A percentile compares a stretch with the other conserved stretches of the same genome.
Conservation (phyloP, 306 rosid genomes). For the Acmispon strigosus region DNA sequence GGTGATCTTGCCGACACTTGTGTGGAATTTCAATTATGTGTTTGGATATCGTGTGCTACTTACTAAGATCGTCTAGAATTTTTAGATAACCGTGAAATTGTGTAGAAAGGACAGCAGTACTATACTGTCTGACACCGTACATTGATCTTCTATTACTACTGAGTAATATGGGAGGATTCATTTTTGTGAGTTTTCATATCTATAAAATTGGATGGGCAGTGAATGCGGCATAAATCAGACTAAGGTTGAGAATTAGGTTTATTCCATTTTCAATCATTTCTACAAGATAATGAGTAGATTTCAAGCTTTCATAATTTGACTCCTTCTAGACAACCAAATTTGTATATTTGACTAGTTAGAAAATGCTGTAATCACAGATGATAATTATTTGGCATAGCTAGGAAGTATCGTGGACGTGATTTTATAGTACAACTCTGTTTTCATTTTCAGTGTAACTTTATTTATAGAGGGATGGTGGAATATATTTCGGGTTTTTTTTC, state of each 20-base stretch:
- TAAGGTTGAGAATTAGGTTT: not conserved
- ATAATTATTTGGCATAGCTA: not conserved
- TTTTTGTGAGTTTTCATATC: not conserved
- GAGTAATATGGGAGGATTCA: not conserved
- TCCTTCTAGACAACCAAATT: not conserved
- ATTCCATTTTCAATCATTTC: not conserved
- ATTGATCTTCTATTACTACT: not conserved
- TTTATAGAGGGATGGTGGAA: not conserved
- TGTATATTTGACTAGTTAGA: not conserved
- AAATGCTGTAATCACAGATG: not conserved
- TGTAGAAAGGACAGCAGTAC: not conserved
- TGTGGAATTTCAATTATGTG: not conserved
- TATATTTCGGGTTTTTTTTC: not conserved
- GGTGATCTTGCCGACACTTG: not conserved
- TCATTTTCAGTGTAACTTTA: not conserved
- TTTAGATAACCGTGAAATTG: not conserved
- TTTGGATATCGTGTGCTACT: not conserved
- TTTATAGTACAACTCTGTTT: constrained; percentile 7
- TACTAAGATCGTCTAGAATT: not conserved
- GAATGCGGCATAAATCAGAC: not conserved
- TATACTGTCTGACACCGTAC: not conserved
- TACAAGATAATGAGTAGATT: not conserved
- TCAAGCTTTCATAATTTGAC: not conserved
- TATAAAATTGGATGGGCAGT: not conserved
- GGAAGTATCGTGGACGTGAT: not conserved